phyloP scores from a whole-genome alignment of 2,329 filamentous ascomycete species.

The Apiospora phragmitis region DNA sequence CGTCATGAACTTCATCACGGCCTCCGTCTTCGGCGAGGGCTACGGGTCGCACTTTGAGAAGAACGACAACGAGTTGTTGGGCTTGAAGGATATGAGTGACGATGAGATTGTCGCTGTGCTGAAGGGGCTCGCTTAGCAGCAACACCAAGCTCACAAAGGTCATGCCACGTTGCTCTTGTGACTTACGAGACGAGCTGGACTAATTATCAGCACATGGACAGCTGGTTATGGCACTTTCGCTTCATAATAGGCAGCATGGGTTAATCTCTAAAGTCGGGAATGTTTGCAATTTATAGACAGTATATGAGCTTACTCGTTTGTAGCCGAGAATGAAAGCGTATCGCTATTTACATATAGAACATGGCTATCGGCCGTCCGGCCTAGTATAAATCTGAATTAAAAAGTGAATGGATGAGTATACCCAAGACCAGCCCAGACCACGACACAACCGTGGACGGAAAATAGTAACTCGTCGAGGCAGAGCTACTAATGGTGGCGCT shows the following conservation, averaged over 20 bases:
- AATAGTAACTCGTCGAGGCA: background rate
- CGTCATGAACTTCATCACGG: background rate
- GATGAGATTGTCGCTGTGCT: background rate
- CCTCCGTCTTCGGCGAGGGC: background rate
- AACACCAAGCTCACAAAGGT: no score
- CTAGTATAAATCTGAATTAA: background rate
- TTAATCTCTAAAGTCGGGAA: no score
- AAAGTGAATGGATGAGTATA: background rate
- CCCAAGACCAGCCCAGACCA: background rate
- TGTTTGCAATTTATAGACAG: no score
- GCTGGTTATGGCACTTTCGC: no score
- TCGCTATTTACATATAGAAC: background rate
- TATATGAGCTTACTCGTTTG: background rate
- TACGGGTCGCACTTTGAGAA: conserved; percentile 1
- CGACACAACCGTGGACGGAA: background rate
- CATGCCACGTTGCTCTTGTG: no score
- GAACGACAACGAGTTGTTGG: background rate
- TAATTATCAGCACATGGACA: no score
- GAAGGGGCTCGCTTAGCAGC: conserved; percentile 10
- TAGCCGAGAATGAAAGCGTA: background rate
- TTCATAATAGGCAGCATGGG: no score
- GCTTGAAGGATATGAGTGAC: background rate
- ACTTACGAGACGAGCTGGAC: no score
- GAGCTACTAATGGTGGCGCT: background rate
- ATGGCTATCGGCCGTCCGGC: background rate